Conservation (phyloP, 306 rosid species). For the Vachellia pachyceras region DNA sequence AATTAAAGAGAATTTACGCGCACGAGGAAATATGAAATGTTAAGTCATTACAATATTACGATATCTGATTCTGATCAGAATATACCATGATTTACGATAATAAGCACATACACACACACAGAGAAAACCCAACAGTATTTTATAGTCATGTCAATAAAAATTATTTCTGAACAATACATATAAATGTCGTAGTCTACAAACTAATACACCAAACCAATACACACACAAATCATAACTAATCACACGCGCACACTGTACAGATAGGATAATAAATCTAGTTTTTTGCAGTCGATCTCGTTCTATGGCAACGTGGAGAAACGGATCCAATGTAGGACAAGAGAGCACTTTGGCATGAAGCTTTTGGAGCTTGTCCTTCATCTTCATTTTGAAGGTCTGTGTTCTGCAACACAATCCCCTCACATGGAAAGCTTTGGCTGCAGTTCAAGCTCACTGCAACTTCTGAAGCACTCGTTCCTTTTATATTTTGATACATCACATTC, state of each 20-base stretch:
- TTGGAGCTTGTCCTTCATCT: conserved; percentile 30
- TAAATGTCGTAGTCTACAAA: not conserved
- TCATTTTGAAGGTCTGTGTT: conserved; percentile 31
- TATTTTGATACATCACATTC: conserved; percentile 58
- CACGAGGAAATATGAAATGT: no score
- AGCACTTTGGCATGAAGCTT: conserved; percentile 49
- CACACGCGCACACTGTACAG: not conserved
- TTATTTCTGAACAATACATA: not conserved
- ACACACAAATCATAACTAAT: not conserved
- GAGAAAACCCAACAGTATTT: not conserved
- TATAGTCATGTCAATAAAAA: not conserved
- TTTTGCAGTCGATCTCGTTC: not conserved
- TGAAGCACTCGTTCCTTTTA: conserved; percentile 56
- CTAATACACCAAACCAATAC: not conserved
- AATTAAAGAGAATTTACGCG: no score
- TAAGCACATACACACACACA: not conserved
- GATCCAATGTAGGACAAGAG: conserved; percentile 16
- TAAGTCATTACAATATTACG: no score
- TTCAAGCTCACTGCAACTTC: conserved; percentile 48
- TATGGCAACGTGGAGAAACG: conserved; percentile 51
- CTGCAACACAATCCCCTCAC: conserved; percentile 51
- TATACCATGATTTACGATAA: not conserved
- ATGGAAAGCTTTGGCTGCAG: conserved; percentile 55
- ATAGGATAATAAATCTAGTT: not conserved
- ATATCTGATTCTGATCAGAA: no score